Percentiles rank a stretch among this genome's conserved stretches.
Evolutionary conservation across 1,284 basidiomycete species (phyloP).

Genomic region (Marasmius sp.): DNA sequence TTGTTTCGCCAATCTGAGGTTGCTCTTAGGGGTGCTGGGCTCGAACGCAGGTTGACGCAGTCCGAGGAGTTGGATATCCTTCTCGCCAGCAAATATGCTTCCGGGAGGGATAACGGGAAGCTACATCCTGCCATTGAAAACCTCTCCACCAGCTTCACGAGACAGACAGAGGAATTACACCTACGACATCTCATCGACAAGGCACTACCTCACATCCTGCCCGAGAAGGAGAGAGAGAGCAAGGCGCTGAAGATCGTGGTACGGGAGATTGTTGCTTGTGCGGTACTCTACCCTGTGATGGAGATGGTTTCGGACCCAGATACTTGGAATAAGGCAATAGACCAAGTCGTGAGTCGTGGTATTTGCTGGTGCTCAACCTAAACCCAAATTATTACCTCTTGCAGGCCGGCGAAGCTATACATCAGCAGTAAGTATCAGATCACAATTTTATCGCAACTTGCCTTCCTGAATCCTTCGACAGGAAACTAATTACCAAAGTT

Average conservation of each 20-base stretch:
- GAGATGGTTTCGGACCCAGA: slow-evolving; percentile 94
- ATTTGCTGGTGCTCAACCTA: not conserved
- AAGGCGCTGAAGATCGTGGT: slow-evolving; percentile 71
- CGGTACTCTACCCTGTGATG: slow-evolving; percentile 83
- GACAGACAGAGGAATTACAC: slow-evolving; percentile 87
- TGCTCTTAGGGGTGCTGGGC: slow-evolving; percentile 70
- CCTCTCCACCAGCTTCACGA: slow-evolving; percentile 84
- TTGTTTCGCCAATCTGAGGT: slow-evolving; percentile 92
- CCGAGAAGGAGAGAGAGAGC: slow-evolving; percentile 74
- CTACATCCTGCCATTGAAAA: slow-evolving; percentile 83
- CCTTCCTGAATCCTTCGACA: slow-evolving; percentile 26
- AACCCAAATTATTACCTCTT: slow-evolving; percentile 5
- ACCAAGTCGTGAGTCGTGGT: slow-evolving; percentile 65
- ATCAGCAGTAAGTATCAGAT: slow-evolving; percentile 71
- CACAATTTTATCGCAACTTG: not conserved
- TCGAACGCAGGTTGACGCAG: slow-evolving; percentile 77
- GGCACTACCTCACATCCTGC: slow-evolving; percentile 72
- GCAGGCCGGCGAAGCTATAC: slow-evolving; percentile 85
- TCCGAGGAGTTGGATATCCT: slow-evolving; percentile 87
- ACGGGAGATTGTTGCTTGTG: slow-evolving; percentile 82
- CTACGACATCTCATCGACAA: slow-evolving; percentile 71
- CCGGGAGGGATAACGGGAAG: slow-evolving; percentile 53
- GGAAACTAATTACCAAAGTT: slow-evolving; percentile 82
- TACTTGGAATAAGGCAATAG: slow-evolving; percentile 93
- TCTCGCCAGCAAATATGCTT: slow-evolving; percentile 75